Conservation (phyloP, 169 alveolate genomes). For the Toxoplasma gondii region DNA sequence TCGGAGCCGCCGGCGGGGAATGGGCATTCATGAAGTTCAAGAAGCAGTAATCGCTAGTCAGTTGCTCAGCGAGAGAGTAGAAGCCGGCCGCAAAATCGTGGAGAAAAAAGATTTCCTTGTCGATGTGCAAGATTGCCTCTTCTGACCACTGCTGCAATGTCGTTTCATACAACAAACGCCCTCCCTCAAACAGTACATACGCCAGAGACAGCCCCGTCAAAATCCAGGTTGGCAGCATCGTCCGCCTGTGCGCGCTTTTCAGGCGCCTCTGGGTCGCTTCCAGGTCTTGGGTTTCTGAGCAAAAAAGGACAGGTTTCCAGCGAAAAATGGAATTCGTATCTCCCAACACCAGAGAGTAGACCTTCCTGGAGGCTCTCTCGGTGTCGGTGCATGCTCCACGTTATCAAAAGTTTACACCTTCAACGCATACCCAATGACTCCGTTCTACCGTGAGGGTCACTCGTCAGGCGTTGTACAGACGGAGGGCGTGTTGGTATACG, state of each 20-base stretch:
- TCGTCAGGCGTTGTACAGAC: no score
- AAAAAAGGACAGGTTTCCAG: not conserved
- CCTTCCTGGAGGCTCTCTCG: no score
- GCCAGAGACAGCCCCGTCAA: not conserved
- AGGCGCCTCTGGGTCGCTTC: slow-evolving; percentile 43
- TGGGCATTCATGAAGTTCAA: not conserved
- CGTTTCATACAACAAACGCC: slow-evolving; percentile 8
- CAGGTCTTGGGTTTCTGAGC: slow-evolving; percentile 33
- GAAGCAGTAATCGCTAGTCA: slow-evolving; percentile 19
- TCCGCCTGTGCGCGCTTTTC: slow-evolving; percentile 15
- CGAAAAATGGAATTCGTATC: not conserved
- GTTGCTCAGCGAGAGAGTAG: slow-evolving; percentile 1
- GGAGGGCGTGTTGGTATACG: no score
- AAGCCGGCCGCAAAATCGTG: slow-evolving; percentile 4
- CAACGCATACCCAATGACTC: no score
- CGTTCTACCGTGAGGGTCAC: no score
- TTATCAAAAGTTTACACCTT: no score
- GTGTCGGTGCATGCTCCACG: no score
- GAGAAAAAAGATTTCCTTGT: not conserved
- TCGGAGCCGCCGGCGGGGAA: not conserved
- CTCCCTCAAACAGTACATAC: slow-evolving; percentile 22
- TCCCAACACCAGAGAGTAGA: not conserved
- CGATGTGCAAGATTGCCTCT: slow-evolving; percentile 30
- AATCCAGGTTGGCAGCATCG: slow-evolving; percentile 39
- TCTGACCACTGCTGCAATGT: slow-evolving; percentile 55